A percentile compares a stretch with the other conserved stretches of the same genome.
These are phyloP conservation scores for Rhynchosporium agropyri DNA, from an alignment of 2,329 filamentous ascomycete genomes.

Conservation along the genomic window DNA sequence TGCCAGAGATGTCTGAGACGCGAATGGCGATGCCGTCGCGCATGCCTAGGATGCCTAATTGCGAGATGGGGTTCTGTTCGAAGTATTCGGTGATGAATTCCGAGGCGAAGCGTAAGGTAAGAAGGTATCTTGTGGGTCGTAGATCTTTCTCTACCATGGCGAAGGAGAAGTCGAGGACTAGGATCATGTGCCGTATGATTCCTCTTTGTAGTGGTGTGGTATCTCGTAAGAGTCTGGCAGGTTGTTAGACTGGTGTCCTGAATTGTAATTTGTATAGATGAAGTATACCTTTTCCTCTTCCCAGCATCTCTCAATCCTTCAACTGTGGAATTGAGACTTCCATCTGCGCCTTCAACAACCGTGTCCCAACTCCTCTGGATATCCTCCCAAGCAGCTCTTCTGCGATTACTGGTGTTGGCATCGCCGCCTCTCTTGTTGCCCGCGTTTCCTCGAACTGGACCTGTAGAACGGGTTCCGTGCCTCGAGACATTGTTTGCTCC, in stretches of 20 bases:
- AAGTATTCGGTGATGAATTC: slow-evolving; percentile 95
- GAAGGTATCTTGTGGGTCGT: slow-evolving; percentile 80
- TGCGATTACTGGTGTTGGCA: slow-evolving; percentile 42
- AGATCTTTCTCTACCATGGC: slow-evolving; percentile 97
- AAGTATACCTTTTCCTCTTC: slow-evolving; percentile 70
- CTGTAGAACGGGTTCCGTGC: slow-evolving; percentile 41
- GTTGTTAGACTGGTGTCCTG: slow-evolving; percentile 4
- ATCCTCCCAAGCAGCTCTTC: slow-evolving; percentile 65
- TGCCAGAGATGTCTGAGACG: slow-evolving; percentile 88
- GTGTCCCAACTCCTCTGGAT: slow-evolving; percentile 72
- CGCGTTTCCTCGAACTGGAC: slow-evolving; percentile 34
- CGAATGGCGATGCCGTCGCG: slow-evolving; percentile 85
- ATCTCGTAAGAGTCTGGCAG: slow-evolving; percentile 75
- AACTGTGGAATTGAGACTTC: slow-evolving; percentile 71
- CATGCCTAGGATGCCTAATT: slow-evolving; percentile 91
- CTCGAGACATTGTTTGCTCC: slow-evolving; percentile 39
- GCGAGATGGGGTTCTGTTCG: slow-evolving; percentile 97
- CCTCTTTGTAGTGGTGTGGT: slow-evolving; percentile 94
- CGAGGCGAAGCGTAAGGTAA: slow-evolving; percentile 79
- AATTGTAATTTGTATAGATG: background rate
- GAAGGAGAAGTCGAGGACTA: slow-evolving; percentile 88
- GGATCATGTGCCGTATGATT: slow-evolving; percentile 93
- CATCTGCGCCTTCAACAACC: slow-evolving; percentile 77
- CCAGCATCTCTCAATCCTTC: slow-evolving; percentile 77
- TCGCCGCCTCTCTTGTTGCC: slow-evolving; percentile 39